phyloP scores from a whole-genome alignment of 2,329 filamentous ascomycete genomes.

The Diaporthe sp. region DNA sequence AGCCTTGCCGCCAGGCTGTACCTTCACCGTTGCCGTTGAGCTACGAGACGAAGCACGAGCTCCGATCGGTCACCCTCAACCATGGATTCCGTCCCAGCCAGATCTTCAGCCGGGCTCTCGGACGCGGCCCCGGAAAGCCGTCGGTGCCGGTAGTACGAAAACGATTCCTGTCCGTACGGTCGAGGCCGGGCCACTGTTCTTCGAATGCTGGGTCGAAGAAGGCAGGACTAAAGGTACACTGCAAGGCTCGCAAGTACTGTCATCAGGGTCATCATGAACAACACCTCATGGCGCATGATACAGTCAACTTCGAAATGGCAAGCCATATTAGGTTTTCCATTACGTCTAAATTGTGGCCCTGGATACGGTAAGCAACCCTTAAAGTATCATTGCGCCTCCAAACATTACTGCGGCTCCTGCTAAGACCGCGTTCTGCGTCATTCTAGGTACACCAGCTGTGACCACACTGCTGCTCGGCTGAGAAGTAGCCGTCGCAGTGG shows the following conservation, averaged over 20 bases:
- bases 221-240: constrained; percentile 57
- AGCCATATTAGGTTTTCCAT: not conserved
- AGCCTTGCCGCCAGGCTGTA: constrained; percentile 74
- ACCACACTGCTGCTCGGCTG: constrained; percentile 43
- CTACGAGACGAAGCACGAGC: constrained; percentile 71
- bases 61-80: constrained; percentile 72
- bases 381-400: constrained; percentile 53
- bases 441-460: constrained; percentile 49
- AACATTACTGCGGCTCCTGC: constrained; percentile 53
- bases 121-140: constrained; percentile 49
- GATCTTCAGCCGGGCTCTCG: constrained; percentile 58
- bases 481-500: constrained; percentile 13
- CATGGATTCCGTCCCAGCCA: constrained; percentile 71
- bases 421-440: constrained; percentile 53
- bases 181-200: constrained; percentile 71
- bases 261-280: constrained; percentile 23
- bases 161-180: constrained; percentile 68
- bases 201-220: constrained; percentile 78
- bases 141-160: constrained; percentile 55
- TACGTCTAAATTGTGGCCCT: not conserved
- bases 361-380: constrained; percentile 30
- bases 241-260: constrained; percentile 6
- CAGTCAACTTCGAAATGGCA: not conserved
- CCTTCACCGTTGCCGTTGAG: constrained; percentile 83
- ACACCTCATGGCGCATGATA: not conserved